Percentiles rank a stretch among this genome's conserved stretches.
Evolutionary conservation across 73 alveolate species (phyloP).

Genomic region (Urostyla sp.): DNA sequence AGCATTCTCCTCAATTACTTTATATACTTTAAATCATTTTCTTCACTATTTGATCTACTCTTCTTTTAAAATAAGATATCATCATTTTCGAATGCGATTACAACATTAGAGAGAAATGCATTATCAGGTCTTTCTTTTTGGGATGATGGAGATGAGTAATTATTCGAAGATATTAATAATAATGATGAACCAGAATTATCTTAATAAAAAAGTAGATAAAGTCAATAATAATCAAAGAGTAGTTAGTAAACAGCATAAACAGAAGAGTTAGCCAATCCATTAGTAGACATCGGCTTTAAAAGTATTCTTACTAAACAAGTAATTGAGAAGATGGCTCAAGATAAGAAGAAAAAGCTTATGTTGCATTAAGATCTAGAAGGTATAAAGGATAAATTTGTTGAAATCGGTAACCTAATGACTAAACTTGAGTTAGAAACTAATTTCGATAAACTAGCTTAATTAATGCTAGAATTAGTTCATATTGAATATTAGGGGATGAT

Average conservation of each 20-base stretch:
- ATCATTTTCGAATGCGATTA: slow-evolving; percentile 12
- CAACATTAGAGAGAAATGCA: slow-evolving; percentile 16
- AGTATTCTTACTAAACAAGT: slow-evolving; percentile 8
- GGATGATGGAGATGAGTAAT: slow-evolving; percentile 53
- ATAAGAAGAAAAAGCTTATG: slow-evolving; percentile 31
- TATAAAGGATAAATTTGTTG: slow-evolving; percentile 28
- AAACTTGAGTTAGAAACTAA: slow-evolving; percentile 19
- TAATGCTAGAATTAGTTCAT: slow-evolving; percentile 2
- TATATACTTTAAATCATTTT: slow-evolving; percentile 2
- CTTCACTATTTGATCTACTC: slow-evolving; percentile 33
- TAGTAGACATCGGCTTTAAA: slow-evolving; percentile 29
- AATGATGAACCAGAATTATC: no score
- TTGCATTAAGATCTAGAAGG: slow-evolving; percentile 43
- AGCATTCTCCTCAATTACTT: slow-evolving; percentile 19
- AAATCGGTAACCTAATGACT: slow-evolving; percentile 3
- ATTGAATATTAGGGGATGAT: slow-evolving; percentile 16
- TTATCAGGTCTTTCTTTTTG: slow-evolving; percentile 36
- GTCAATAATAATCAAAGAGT: neutral
- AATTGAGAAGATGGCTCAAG: slow-evolving; percentile 26
- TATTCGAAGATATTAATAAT: neutral
- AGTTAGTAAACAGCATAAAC: neutral
- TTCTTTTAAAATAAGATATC: slow-evolving; percentile 22
- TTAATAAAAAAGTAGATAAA: no score
- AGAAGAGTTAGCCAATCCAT: neutral
- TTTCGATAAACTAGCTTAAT: slow-evolving; percentile 21